These are phyloP conservation scores for Flueggea neowawraea DNA, from an alignment of 441 rosid genomes.

Conservation along the genomic window DNA sequence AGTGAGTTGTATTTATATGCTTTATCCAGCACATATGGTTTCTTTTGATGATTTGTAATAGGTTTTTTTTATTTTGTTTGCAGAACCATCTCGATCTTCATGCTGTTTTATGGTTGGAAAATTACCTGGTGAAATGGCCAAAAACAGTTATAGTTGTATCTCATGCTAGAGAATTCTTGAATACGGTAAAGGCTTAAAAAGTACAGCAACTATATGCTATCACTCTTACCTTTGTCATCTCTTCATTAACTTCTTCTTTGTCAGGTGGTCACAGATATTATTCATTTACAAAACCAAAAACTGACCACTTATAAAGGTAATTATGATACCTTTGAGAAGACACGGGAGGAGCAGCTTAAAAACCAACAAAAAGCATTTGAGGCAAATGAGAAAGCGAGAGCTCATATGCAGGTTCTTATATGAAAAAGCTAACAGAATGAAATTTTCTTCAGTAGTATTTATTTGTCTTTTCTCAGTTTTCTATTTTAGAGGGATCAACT, in stretches of 20 bases:
- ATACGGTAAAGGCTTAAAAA: slow-evolving; percentile 48
- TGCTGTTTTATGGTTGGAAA: slow-evolving; percentile 95
- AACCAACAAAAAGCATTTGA: slow-evolving; percentile 93
- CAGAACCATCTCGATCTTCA: slow-evolving; percentile 99
- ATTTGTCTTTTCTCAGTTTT: no score
- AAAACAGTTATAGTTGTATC: slow-evolving; percentile 97
- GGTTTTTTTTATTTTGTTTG: slow-evolving; percentile 19
- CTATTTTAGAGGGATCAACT: no score
- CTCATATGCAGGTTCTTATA: slow-evolving; percentile 86
- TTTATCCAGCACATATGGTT: slow-evolving; percentile 11
- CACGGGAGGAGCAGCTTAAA: slow-evolving; percentile 80
- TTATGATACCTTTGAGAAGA: slow-evolving; percentile 88
- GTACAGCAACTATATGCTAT: not conserved
- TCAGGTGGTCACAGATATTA: slow-evolving; percentile 97
- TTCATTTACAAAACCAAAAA: slow-evolving; percentile 88
- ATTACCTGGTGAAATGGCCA: slow-evolving; percentile 95
- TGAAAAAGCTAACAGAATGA: no score
- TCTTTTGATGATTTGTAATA: slow-evolving; percentile 5
- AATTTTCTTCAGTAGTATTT: no score
- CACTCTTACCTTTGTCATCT: not conserved
- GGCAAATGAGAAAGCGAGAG: slow-evolving; percentile 73
- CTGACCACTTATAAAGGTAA: slow-evolving; percentile 75
- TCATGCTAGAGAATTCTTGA: slow-evolving; percentile 97
- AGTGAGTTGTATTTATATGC: slow-evolving; percentile 30
- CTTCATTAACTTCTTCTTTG: slow-evolving; percentile 10